Evolutionary conservation across 495 filamentous ascomycete genomes (phyloP), one percentile per base, ranked within the genome.

Genomic region (Aspergillus egyptiacus): DNA sequence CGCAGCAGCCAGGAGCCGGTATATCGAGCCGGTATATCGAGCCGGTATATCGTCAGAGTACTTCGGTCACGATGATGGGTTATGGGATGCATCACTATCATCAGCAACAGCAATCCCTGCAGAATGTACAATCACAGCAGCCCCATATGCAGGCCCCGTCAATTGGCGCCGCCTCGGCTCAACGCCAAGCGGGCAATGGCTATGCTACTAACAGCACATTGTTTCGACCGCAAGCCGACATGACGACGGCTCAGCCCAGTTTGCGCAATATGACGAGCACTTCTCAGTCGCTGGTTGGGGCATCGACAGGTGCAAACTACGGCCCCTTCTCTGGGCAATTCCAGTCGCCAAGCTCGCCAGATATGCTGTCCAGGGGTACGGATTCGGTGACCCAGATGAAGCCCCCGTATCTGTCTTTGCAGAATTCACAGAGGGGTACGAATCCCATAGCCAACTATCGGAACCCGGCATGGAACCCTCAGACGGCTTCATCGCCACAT

Each of bases 211-310:
- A 58, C 20, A 69, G 59, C 43, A 47, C 58, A 1, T 44, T 66
- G 9, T 61, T 62, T 18, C 64, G 63, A 3, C 50, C 43, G n/a
- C 66, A 68, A 46, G 55, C 65, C 19, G 61, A 57, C 18, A 57
- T 65, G 20, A 38, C 58, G 5, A 35, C 62, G 1, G 60, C 67
- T 40, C 69, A 66, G 5, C 68, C 68, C 7, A 67, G 69, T 53
- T 41, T 66, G 44, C 66, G 66, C 53, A 68, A 68, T 41, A 68
- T 69, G 66, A 61, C 68, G 2, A 62, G 65, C 18, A 57, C 62
- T 3, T 57, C 64, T 2, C 61, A 61, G n/a, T 60, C 68, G 9
- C 43, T 69, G 10, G 56, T 65, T 30, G 66, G 67, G 7, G 61
- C 69, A 31, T 56, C 67, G 18, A 46, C 67, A n/a, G 56, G 56